Evolutionary conservation across 1,284 basidiomycete species (phyloP).

Genomic region (Trichosporon ovoides): DNA sequence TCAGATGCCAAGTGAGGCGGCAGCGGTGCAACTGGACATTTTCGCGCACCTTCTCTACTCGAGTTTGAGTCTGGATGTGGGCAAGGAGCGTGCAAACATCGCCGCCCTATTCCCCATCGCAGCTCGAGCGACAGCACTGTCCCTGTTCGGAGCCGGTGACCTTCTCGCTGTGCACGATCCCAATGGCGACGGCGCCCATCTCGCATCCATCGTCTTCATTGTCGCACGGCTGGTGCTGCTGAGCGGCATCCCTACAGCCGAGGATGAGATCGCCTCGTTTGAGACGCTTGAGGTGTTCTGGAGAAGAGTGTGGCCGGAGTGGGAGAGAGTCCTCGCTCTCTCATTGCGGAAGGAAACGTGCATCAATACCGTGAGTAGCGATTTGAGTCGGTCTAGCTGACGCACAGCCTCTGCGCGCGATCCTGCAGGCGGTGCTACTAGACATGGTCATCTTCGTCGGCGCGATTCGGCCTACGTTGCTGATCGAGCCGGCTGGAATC

Average conservation of each 20-base stretch:
- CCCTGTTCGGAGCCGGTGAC: constrained; percentile 32
- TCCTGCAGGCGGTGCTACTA: constrained; percentile 32
- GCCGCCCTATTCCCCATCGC: constrained; percentile 34
- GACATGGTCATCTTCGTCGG: constrained; percentile 37
- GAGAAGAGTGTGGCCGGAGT: constrained; percentile 41
- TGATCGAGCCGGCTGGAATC: constrained; percentile 21
- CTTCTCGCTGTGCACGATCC: constrained; percentile 29
- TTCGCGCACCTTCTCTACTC: constrained; percentile 33
- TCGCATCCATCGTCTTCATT: constrained; percentile 28
- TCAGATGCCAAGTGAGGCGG: constrained; percentile 21
- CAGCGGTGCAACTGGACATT: constrained; percentile 24
- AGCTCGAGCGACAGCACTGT: constrained; percentile 27
- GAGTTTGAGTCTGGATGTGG: constrained; percentile 20
- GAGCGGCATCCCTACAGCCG: background rate
- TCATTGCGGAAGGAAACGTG: constrained; percentile 24
- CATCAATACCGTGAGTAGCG: constrained; percentile 30
- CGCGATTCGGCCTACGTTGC: constrained; percentile 19
- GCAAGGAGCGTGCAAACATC: constrained; percentile 15
- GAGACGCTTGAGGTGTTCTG: constrained; percentile 29
- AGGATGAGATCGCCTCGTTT: background rate
- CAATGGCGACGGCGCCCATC: constrained; percentile 28
- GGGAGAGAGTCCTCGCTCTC: constrained; percentile 30
- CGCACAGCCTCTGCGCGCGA: constrained; percentile 28
- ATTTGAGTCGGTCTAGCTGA: background rate
- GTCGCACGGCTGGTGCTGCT: constrained; percentile 23